Evolutionary conservation across 2,329 filamentous ascomycete species (phyloP).

Genomic region (Claviceps pazoutovae): DNA sequence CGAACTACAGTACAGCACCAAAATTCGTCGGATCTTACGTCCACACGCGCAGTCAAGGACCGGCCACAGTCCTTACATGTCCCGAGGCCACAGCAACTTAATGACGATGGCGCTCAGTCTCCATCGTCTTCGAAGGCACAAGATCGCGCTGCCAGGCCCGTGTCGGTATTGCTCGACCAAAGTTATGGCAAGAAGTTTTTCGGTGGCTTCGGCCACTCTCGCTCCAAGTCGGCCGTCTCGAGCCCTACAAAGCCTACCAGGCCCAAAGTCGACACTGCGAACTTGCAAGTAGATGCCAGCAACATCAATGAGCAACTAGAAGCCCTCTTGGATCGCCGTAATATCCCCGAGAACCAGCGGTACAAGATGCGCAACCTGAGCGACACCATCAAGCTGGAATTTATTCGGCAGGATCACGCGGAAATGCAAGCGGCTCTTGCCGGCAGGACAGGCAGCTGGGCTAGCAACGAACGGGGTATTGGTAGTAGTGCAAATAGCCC

Average conservation of each 20-base stretch:
- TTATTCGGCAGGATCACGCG: constrained; percentile 78
- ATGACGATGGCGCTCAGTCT: constrained; percentile 10
- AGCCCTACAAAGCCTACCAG: constrained; percentile 18
- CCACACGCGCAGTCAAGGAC: constrained; percentile 20
- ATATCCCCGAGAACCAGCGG: constrained; percentile 85
- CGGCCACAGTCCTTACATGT: constrained; percentile 39
- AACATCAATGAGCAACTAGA: constrained; percentile 45
- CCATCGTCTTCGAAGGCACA: constrained; percentile 13
- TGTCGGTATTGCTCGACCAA: constrained; percentile 21
- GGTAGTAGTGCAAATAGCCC: constrained; percentile 19
- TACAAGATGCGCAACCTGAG: constrained; percentile 89
- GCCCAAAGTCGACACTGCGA: constrained; percentile 27
- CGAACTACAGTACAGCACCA: constrained; percentile 5
- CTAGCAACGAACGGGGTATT: constrained; percentile 19
- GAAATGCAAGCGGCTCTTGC: constrained; percentile 43
- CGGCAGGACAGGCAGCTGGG: constrained; percentile 24
- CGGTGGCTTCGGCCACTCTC: constrained; percentile 23
- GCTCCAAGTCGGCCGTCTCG: constrained; percentile 21
- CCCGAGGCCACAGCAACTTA: constrained; percentile 10
- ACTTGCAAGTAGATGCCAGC: constrained; percentile 36
- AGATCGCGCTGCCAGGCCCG: constrained; percentile 20
- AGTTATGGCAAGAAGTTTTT: constrained; percentile 22
- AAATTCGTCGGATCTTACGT: neutral
- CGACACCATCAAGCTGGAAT: constrained; percentile 85
- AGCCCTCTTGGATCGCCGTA: constrained; percentile 64